A percentile compares a stretch with the other conserved stretches of the same genome.
These are phyloP conservation scores for Acmispon strigosus DNA, from an alignment of 306 rosid species.

Conservation along the genomic window DNA sequence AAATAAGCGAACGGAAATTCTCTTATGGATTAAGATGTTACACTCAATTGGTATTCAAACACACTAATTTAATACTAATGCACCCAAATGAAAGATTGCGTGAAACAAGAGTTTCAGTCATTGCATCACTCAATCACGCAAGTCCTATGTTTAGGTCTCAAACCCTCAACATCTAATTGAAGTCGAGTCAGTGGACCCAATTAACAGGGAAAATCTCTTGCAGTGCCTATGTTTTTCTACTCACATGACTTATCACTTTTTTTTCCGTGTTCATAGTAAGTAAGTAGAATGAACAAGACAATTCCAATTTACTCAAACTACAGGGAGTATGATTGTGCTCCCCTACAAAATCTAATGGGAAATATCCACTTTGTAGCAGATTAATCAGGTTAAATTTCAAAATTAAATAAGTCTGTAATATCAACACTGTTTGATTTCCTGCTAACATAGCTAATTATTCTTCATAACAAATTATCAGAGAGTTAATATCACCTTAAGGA, in stretches of 20 bases:
- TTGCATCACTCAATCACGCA: background rate
- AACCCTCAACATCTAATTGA: too few species aligned
- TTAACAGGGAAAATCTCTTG: too few species aligned
- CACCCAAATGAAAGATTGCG: background rate
- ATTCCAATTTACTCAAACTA: background rate
- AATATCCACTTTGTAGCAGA: background rate
- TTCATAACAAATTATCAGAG: too few species aligned
- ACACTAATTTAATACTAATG: background rate
- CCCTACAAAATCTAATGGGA: background rate
- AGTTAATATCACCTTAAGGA: too few species aligned
- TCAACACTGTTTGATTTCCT: background rate
- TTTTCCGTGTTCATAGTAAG: background rate
- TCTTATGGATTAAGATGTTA: too few species aligned
- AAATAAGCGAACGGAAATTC: too few species aligned
- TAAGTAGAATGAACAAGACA: background rate
- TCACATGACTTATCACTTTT: background rate
- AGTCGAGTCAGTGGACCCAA: too few species aligned
- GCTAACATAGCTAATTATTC: too few species aligned
- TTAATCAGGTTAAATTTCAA: background rate
- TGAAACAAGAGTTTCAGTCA: background rate
- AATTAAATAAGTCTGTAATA: background rate
- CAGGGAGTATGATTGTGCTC: background rate
- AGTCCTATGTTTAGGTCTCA: background rate
- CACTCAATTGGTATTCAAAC: too few species aligned
- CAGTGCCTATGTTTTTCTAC: too few species aligned